Conservation (phyloP, 192 early-diverging fungal genomes). For the Mycoemilia scoparia region DNA sequence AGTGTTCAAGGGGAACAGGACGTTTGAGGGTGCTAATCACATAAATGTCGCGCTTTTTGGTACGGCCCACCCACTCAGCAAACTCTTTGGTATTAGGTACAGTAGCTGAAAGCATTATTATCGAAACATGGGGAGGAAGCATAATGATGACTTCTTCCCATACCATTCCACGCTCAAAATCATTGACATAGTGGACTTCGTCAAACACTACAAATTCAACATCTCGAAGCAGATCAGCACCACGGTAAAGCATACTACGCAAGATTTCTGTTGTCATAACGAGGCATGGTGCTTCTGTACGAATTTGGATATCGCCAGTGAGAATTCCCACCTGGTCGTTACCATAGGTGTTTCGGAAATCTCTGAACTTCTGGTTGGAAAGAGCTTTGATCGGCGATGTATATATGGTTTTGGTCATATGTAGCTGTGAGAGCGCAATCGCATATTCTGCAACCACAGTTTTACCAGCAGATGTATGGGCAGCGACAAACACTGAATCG, state of each 20-base stretch:
- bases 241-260: slow-evolving; percentile 91
- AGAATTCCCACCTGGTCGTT: slow-evolving; percentile 87
- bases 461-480: slow-evolving; percentile 96
- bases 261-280: slow-evolving; percentile 99
- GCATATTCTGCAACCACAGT: slow-evolving; percentile 98
- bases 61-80: slow-evolving; percentile 98
- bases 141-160: slow-evolving; percentile 99
- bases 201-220: slow-evolving; percentile 99
- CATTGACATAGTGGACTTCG: slow-evolving; percentile 97
- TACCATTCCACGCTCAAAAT: slow-evolving; percentile 85
- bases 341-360: slow-evolving; percentile 74
- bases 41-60: slow-evolving; percentile 93
- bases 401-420: slow-evolving; percentile 91
- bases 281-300: slow-evolving; percentile 86
- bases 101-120: slow-evolving; percentile 93
- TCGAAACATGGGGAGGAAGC: slow-evolving; percentile 82
- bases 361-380: slow-evolving; percentile 95
- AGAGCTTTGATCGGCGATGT: slow-evolving; percentile 98
- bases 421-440: slow-evolving; percentile 78
- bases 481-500: slow-evolving; percentile 93
- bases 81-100: slow-evolving; percentile 97
- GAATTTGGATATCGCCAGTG: slow-evolving; percentile 95
- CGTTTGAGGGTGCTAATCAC: slow-evolving; percentile 87
- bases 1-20: slow-evolving; percentile 90
- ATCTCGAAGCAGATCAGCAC: slow-evolving; percentile 88